Conservation (phyloP, 495 filamentous ascomycete genomes). For the Hypoxylon intermedium region DNA sequence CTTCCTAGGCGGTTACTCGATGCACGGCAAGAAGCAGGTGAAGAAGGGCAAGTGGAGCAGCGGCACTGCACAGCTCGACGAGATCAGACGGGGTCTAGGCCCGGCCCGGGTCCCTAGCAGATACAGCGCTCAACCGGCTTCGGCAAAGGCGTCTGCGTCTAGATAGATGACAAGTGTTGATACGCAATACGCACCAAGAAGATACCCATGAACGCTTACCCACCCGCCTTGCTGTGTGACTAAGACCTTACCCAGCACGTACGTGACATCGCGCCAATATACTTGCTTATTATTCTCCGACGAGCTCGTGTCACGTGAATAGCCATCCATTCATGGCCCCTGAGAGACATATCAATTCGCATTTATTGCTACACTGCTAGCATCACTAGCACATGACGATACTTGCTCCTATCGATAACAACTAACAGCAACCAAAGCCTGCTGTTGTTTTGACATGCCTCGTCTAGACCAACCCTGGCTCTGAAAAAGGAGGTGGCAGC, state of each 20-base stretch:
- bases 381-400: conserved; percentile 35
- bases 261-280: background rate
- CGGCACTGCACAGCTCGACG: conserved; percentile 88
- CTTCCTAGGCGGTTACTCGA: conserved; percentile 80
- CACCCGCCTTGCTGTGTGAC: too few relatives aligned
- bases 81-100: conserved; percentile 81
- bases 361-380: conserved; percentile 41
- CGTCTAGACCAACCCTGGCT: too few relatives aligned
- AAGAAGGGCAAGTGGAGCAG: conserved; percentile 83
- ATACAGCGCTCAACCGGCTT: conserved; percentile 14
- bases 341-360: conserved; percentile 40
- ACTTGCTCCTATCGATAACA: conserved; percentile 7
- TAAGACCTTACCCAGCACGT: too few relatives aligned
- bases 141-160: conserved; percentile 28
- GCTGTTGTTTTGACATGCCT: too few relatives aligned
- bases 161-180: conserved; percentile 12
- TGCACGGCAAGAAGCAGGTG: conserved; percentile 78
- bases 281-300: background rate
- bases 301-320: too few relatives aligned
- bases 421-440: conserved; percentile 1
- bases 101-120: conserved; percentile 63
- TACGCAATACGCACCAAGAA: too few relatives aligned
- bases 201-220: conserved; percentile 31
- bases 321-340: too few relatives aligned
- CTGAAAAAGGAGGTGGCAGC: too few relatives aligned